Evolutionary conservation across 257 asterid species (phyloP).

Genomic region (Datura wrightii): DNA sequence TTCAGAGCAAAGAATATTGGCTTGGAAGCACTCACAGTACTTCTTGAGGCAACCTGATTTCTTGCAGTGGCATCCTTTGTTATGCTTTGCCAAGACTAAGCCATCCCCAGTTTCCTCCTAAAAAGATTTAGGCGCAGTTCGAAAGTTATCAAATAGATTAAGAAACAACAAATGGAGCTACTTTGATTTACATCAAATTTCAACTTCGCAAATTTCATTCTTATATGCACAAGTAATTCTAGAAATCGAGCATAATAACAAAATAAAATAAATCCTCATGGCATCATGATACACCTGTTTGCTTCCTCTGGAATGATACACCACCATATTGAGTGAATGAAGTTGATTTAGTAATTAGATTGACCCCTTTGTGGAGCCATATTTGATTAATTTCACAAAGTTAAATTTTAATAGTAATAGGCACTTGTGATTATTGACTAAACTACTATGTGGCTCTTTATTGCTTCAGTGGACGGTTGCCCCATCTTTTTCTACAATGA

Average conservation of each 20-base stretch:
- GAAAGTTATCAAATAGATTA: constrained; percentile 25
- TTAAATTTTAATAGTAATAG: not conserved
- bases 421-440: not conserved
- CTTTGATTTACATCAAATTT: constrained; percentile 14
- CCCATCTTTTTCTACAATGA: not conserved
- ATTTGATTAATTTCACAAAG: not conserved
- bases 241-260: not conserved
- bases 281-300: not conserved
- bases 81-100: constrained; percentile 69
- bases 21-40: constrained; percentile 96
- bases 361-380: not conserved
- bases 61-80: constrained; percentile 96
- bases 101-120: constrained; percentile 78
- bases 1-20: constrained; percentile 91
- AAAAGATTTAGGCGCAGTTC: constrained; percentile 30
- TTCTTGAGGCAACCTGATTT: constrained; percentile 95
- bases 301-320: not conserved
- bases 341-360: not conserved
- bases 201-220: not conserved
- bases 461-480: not conserved
- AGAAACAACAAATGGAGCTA: constrained; percentile 24
- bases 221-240: not conserved
- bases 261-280: not conserved
- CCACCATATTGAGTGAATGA: not conserved
- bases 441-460: not conserved